These are phyloP conservation scores for Beauveria asiatica DNA, from an alignment of 2,329 filamentous ascomycete genomes.

Conservation along the genomic window DNA sequence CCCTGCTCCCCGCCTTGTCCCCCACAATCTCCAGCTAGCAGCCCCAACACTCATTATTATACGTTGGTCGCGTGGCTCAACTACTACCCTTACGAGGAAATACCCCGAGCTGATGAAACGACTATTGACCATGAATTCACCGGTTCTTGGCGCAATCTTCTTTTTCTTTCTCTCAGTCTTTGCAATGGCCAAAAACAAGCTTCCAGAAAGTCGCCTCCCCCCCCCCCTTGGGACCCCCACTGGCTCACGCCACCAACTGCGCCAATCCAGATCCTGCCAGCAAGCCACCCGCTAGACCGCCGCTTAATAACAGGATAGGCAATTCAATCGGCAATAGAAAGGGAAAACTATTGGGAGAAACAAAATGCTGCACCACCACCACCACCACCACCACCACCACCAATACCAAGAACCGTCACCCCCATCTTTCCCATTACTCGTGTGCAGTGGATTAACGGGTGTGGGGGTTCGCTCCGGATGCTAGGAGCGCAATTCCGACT, in stretches of 20 bases:
- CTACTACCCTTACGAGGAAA: background rate
- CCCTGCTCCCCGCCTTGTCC: background rate
- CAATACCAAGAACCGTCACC: background rate
- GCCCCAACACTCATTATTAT: background rate
- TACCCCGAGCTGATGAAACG: background rate
- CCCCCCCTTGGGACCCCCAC: background rate
- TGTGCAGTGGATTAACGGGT: background rate
- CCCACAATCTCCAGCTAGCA: conserved; percentile 5
- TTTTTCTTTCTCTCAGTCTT: background rate
- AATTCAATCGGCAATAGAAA: background rate
- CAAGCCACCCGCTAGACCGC: background rate
- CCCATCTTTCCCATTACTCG: conserved; percentile 6
- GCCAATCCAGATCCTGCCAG: background rate
- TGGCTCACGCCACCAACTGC: background rate
- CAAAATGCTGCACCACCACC: background rate
- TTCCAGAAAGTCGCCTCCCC: background rate
- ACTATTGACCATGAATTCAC: background rate
- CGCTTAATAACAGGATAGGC: background rate
- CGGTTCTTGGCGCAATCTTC: background rate
- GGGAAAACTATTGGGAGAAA: background rate
- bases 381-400: no score
- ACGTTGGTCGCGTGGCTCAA: background rate
- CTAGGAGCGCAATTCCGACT: background rate
- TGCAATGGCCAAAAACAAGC: background rate
- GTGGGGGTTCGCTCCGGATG: conserved; percentile 1